phyloP scores from a whole-genome alignment of 2,329 filamentous ascomycete species.

The Trichoderma guizhouense region DNA sequence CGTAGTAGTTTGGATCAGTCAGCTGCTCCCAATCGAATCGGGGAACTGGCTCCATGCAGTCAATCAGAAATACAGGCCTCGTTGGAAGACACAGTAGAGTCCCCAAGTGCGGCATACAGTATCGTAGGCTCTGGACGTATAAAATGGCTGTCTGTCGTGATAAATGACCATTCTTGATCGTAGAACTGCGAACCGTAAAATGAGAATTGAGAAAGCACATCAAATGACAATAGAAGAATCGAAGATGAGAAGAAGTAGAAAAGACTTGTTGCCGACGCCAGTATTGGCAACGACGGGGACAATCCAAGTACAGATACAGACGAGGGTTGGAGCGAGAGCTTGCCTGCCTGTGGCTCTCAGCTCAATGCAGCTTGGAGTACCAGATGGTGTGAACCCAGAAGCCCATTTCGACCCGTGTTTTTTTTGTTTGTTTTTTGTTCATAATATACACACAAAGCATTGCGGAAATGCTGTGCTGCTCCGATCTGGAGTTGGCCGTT shows the following conservation, averaged over 20 bases:
- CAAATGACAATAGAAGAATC: slow-evolving; percentile 25
- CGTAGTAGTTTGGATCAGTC: neutral
- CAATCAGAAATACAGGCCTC: neutral
- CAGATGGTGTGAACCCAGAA: neutral
- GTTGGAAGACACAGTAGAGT: neutral
- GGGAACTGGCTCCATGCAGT: neutral
- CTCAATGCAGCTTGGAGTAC: neutral
- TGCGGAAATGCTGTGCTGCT: slow-evolving; percentile 29
- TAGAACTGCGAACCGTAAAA: neutral
- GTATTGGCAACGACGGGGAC: slow-evolving; percentile 23
- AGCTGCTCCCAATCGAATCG: neutral
- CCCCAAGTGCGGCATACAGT: neutral
- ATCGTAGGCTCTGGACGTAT: neutral
- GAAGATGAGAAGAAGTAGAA: slow-evolving; percentile 22
- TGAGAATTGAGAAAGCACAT: slow-evolving; percentile 9
- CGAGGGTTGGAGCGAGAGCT: slow-evolving; percentile 21
- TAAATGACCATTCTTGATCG: neutral
- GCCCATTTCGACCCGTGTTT: slow-evolving; percentile 21
- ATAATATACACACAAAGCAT: slow-evolving; percentile 37
- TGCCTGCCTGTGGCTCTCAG: neutral
- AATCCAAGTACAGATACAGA: slow-evolving; percentile 36
- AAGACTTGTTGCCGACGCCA: slow-evolving; percentile 28
- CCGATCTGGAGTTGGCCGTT: slow-evolving; percentile 20
- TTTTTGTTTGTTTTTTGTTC: slow-evolving; percentile 21
- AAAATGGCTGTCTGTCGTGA: neutral